Base-by-base conservation (phyloP, 1,139 yeast genomes). In the Magnusiomyces tetraspermus region DNA sequence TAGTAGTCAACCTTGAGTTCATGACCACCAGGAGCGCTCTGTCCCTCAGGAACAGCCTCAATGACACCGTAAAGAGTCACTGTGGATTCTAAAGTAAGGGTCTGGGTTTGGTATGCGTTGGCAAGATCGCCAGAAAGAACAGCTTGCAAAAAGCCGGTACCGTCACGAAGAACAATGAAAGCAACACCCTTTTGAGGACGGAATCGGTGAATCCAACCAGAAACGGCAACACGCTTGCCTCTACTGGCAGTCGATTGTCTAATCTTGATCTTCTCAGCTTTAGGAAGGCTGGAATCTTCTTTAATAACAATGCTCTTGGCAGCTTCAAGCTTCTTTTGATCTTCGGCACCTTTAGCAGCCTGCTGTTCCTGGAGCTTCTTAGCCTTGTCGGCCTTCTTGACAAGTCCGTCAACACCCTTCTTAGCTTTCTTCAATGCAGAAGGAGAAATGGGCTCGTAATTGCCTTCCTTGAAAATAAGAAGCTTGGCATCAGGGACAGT, bases 181-280 rank as follows among this genome's bases (percentile, higher is more conserved):
- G 86, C 95, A 52, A 88, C 78, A 41, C 95, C 96, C 75, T 94
- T 94, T 71, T 92, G 97, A 51, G 81, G 65, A 70, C 99, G 83
- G 65, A 92, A 76, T 69, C 98, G 85, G 71, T 94, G 99, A 58
- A 94, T 77, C 99, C 99, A 94, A 57, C 98, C 99, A 60, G 81
- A 82, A 45, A 90, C 83, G 56, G 75, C 68, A 53, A 89, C 88
- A 68, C 98, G 81, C 57, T 74, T 61, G 49, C 73, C 78, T 45
- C 84, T 71, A 66, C 72, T 66, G 2, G 73, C 76, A 55, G 76
- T 76, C 46, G 84, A 69, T 5, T 74, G 61, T 58, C 75, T 71
- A 64, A 92, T 78, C 72, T 88, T 90, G 68, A 81, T 78, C 64
- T 74, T 79, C 58, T 71, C 68, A 51, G 97, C 94, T 40, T 64